These are phyloP conservation scores for Clavaria fumosa DNA, from an alignment of 768 basidiomycete species.

Conservation along the genomic window DNA sequence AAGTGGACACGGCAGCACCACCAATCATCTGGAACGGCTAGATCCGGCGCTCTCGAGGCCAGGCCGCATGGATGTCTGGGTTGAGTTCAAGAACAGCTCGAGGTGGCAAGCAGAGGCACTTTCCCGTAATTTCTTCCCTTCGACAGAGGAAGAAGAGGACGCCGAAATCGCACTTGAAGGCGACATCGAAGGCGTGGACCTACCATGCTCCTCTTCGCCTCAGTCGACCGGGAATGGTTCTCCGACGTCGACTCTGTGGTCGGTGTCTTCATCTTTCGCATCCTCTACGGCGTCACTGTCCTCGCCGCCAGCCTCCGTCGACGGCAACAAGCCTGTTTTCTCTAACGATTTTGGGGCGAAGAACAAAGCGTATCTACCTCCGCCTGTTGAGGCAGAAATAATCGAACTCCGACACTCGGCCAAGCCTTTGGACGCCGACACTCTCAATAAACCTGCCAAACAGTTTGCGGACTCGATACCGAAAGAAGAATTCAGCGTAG, in stretches of 20 bases:
- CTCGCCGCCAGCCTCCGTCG: slow-evolving; percentile 32
- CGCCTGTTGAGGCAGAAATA: slow-evolving; percentile 46
- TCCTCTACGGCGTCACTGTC: slow-evolving; percentile 12
- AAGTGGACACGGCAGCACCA: slow-evolving; percentile 78
- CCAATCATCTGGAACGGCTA: slow-evolving; percentile 86
- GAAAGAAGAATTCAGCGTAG: slow-evolving; percentile 75
- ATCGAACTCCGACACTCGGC: slow-evolving; percentile 42
- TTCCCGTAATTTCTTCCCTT: slow-evolving; percentile 91
- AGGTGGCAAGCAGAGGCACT: slow-evolving; percentile 90
- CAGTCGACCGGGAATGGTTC: slow-evolving; percentile 6
- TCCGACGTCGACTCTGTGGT: slow-evolving; percentile 13
- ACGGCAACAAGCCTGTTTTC: slow-evolving; percentile 50
- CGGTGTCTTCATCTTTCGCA: slow-evolving; percentile 11
- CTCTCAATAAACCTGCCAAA: slow-evolving; percentile 66
- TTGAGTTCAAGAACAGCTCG: slow-evolving; percentile 81
- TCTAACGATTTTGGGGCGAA: slow-evolving; percentile 38
- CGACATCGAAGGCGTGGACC: slow-evolving; percentile 16
- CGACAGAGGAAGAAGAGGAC: slow-evolving; percentile 30
- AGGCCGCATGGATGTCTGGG: slow-evolving; percentile 87
- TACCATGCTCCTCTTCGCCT: slow-evolving; percentile 11
- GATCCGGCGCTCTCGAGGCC: slow-evolving; percentile 81
- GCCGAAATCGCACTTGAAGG: slow-evolving; percentile 9
- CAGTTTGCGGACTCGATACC: slow-evolving; percentile 72
- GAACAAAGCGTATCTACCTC: slow-evolving; percentile 43
- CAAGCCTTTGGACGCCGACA: slow-evolving; percentile 58